Percentiles rank a stretch among this genome's conserved stretches.
phyloP scores from a whole-genome alignment of 129 eudicot species.

The Gnaphalium uliginosum region DNA sequence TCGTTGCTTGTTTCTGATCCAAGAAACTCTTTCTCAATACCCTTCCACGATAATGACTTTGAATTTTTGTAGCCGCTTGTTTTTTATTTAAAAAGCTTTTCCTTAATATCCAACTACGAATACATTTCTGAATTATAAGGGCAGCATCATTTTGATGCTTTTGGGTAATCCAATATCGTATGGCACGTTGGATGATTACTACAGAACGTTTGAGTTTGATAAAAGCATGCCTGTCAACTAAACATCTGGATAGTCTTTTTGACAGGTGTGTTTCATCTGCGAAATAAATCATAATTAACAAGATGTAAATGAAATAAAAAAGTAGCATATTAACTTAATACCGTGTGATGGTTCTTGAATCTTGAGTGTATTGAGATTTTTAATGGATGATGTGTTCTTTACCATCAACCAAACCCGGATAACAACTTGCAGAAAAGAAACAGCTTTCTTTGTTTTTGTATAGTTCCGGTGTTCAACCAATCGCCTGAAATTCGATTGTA shows the following conservation, averaged over 20 bases:
- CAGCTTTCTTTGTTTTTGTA: conserved; percentile 43
- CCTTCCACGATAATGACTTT: conserved; percentile 59
- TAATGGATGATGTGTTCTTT: conserved; percentile 26
- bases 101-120: conserved; percentile 41
- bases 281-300: conserved; percentile 4
- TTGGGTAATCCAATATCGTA: conserved; percentile 41
- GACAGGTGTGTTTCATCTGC: conserved; percentile 38
- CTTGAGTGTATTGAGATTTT: conserved; percentile 22
- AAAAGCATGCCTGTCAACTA: conserved; percentile 54
- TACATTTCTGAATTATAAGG: conserved; percentile 33
- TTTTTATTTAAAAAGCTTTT: conserved; percentile 36
- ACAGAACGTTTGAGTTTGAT: conserved; percentile 40
- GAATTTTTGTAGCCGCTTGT: conserved; percentile 47
- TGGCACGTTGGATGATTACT: conserved; percentile 49
- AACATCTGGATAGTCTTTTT: conserved; percentile 31
- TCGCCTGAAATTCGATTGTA: conserved; percentile 61
- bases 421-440: conserved; percentile 43
- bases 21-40: conserved; percentile 44
- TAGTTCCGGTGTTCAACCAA: conserved; percentile 39
- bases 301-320: background rate
- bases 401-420: conserved; percentile 51
- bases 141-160: conserved; percentile 42
- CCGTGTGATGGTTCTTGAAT: conserved; percentile 31
- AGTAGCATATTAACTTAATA: conserved; percentile 16
- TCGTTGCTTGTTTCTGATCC: conserved; percentile 61